These are phyloP conservation scores for Colletotrichum sp. DNA, from an alignment of 2,329 filamentous ascomycete genomes.

Conservation along the genomic window DNA sequence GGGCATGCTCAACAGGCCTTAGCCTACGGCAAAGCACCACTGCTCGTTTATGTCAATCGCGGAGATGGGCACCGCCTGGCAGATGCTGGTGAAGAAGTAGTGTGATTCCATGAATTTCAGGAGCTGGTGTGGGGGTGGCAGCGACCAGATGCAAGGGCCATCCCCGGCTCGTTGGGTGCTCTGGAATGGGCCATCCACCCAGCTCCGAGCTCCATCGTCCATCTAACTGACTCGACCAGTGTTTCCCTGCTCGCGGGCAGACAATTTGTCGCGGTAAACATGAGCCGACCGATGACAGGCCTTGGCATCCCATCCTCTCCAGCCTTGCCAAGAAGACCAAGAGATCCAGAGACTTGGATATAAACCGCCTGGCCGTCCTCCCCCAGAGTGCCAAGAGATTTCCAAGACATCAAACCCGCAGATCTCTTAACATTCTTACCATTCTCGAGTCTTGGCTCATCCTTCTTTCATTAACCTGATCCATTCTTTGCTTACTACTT, in stretches of 20 bases:
- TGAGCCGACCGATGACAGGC: not conserved
- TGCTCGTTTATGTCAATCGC: conserved; percentile 7
- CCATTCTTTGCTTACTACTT: not conserved
- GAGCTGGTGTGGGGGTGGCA: not conserved
- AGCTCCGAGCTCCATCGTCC: not conserved
- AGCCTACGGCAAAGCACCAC: not conserved
- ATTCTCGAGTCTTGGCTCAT: conserved; percentile 17
- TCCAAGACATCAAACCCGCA: conserved; percentile 13
- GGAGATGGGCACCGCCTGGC: not conserved
- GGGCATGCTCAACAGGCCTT: conserved; percentile 6
- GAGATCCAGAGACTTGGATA: conserved; percentile 15
- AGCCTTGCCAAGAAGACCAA: not conserved
- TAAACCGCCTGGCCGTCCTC: conserved; percentile 14
- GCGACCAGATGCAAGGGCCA: not conserved
- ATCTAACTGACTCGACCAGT: conserved; percentile 9
- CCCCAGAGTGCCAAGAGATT: conserved; percentile 13
- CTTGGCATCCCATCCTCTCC: not conserved
- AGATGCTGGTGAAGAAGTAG: not conserved
- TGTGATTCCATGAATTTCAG: conserved; percentile 6
- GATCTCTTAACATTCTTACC: conserved; percentile 16
- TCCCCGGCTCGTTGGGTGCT: not conserved
- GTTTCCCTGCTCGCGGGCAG: not conserved
- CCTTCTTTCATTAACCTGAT: not conserved
- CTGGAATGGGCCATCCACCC: not conserved
- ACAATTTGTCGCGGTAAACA: not conserved